Evolutionary conservation across 805 yeast genomes (phyloP), one percentile per base, ranked within the genome.

Genomic region (Cephaloascus fragrans): DNA sequence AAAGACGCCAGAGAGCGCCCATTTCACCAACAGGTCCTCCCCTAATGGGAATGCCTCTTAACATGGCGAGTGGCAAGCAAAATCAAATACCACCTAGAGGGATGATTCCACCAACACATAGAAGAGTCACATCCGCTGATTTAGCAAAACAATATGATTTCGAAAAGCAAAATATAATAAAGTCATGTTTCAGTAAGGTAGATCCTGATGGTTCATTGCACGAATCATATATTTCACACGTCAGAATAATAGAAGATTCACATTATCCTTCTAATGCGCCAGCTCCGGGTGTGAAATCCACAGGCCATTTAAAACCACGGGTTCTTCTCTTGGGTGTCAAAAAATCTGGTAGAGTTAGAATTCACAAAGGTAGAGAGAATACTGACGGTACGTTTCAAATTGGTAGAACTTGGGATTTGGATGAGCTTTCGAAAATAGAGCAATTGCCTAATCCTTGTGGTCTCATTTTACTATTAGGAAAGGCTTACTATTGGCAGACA

Each of bases 381-480:
- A 64, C 73, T 8, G 83, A 84, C 47, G 80, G 83, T 1, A 57
- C 79, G 1, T 77, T 83, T 49, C 97, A 89, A 59, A 85, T 89
- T 38, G 97, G 97, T 26, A 73, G 96, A 51, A 83, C 95, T 3
- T 89, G 97, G 97, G 79, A 77, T 44, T 62, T 90, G 49, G 83
- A 75, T 43, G 94, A 85, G 48, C 62, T 90, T 45, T 56, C 67
- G 3, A 56, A 59, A 34, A 56, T 89, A 2, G 77, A 78, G 26
- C 67, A 73, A 40, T 85, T 80, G 43, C 39, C 44, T 26, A 70
- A 61, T 19, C 71, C 70, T 10, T 71, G 74, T 37, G 87, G 89
- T 2, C 66, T 84, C 41, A 44, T 70, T 0, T 63, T 83, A 39
- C 64, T 64, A 15, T 67, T 90, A 53, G 83, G 83, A 32, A 89